These are phyloP conservation scores for Cladosporium halotolerans DNA, from an alignment of 2,329 filamentous ascomycete genomes.

Conservation along the genomic window DNA sequence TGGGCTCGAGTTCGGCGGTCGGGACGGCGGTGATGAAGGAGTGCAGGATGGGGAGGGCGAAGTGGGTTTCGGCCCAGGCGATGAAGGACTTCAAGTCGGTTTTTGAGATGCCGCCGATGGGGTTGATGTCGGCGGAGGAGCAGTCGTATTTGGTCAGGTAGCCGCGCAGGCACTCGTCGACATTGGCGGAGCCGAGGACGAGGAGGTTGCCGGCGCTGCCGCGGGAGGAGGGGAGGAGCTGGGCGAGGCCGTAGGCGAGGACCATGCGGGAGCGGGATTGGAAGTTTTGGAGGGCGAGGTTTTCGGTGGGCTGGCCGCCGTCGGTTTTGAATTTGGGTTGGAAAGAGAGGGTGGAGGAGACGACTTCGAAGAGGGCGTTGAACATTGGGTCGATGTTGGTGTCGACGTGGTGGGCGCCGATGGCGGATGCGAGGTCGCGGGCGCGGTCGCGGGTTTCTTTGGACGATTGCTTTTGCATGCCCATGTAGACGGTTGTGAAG, in stretches of 20 bases:
- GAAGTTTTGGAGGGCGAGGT: constrained; percentile 61
- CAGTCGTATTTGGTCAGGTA: constrained; percentile 71
- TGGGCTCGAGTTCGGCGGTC: constrained; percentile 53
- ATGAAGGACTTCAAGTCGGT: constrained; percentile 68
- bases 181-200: constrained; percentile 63
- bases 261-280: constrained; percentile 64
- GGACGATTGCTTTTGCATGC: constrained; percentile 59
- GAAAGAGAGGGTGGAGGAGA: constrained; percentile 55
- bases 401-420: constrained; percentile 67
- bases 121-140: constrained; percentile 50
- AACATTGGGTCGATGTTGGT: constrained; percentile 67
- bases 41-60: constrained; percentile 57
- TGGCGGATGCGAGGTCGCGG: constrained; percentile 52
- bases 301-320: constrained; percentile 54
- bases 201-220: constrained; percentile 55
- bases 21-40: constrained; percentile 56
- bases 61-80: constrained; percentile 53
- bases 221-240: constrained; percentile 55
- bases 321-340: constrained; percentile 57
- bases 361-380: constrained; percentile 53
- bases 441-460: constrained; percentile 62
- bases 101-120: constrained; percentile 59
- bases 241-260: constrained; percentile 57
- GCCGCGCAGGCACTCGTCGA: constrained; percentile 51
- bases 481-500: constrained; percentile 64